These are phyloP conservation scores for Phialophora macrospora DNA, from an alignment of 2,329 filamentous ascomycete species.

Conservation along the genomic window DNA sequence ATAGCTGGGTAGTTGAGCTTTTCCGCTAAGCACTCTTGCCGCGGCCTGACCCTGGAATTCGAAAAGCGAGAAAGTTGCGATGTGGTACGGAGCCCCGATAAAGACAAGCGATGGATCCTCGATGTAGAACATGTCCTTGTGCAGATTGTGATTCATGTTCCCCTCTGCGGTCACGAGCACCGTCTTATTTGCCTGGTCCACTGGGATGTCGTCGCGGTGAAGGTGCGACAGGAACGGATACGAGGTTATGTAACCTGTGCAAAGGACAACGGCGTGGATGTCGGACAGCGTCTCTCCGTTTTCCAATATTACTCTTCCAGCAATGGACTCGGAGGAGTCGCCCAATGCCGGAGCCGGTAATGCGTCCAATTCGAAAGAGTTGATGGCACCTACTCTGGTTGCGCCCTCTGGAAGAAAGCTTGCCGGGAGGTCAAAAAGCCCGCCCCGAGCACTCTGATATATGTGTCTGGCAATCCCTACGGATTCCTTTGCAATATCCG, in stretches of 20 bases:
- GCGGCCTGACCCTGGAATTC: conserved; percentile 71
- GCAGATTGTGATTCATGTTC: conserved; percentile 67
- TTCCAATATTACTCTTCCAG: conserved; percentile 58
- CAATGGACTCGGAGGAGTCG: conserved; percentile 48
- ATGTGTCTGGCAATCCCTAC: conserved; percentile 51
- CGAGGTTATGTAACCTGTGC: conserved; percentile 71
- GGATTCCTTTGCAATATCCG: conserved; percentile 61
- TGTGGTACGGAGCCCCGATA: conserved; percentile 68
- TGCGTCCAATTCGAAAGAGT: conserved; percentile 49
- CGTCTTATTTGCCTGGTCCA: conserved; percentile 56
- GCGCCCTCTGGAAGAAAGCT: conserved; percentile 60
- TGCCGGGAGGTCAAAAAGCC: conserved; percentile 63
- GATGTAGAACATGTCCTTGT: conserved; percentile 75
- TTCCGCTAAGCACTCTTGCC: conserved; percentile 61
- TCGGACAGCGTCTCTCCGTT: conserved; percentile 59
- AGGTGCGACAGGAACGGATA: conserved; percentile 66
- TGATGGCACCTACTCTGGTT: conserved; percentile 59
- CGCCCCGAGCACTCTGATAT: conserved; percentile 64
- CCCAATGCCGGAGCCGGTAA: background rate
- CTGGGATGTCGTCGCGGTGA: conserved; percentile 52
- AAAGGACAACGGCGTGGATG: conserved; percentile 67
- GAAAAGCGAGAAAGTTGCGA: conserved; percentile 70
- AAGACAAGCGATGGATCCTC: conserved; percentile 67
- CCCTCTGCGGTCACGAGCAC: conserved; percentile 66
- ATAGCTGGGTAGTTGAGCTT: conserved; percentile 53